Conservation (phyloP, 352 stramenopile genomes). For the Globisporangium barbulae region DNA sequence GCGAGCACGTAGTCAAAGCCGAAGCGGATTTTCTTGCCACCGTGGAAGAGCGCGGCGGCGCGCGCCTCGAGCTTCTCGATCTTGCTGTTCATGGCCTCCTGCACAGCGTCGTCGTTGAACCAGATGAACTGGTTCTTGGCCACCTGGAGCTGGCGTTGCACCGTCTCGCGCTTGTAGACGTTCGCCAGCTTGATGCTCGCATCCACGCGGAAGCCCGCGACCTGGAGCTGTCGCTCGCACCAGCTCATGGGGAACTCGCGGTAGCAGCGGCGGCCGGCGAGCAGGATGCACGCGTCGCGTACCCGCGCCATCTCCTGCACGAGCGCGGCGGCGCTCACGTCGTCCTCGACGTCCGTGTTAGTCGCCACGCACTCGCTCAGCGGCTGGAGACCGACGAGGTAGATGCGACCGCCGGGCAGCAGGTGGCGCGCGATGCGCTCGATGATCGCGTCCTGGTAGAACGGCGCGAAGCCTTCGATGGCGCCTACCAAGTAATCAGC, state of each 20-base stretch:
- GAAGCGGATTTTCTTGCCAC: constrained; percentile 44
- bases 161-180: constrained; percentile 80
- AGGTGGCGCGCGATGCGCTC: constrained; percentile 69
- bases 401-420: constrained; percentile 81
- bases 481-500: constrained; percentile 92
- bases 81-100: constrained; percentile 14
- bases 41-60: constrained; percentile 49
- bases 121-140: constrained; percentile 69
- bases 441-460: constrained; percentile 65
- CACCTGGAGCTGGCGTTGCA: constrained; percentile 89
- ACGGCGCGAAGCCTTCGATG: constrained; percentile 91
- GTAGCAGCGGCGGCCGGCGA: constrained; percentile 86
- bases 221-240: constrained; percentile 74
- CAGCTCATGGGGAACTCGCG: constrained; percentile 89
- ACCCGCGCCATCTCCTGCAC: constrained; percentile 70
- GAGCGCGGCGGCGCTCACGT: constrained; percentile 27
- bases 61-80: constrained; percentile 16
- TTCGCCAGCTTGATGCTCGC: constrained; percentile 75
- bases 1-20: constrained; percentile 91
- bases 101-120: constrained; percentile 18
- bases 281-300: constrained; percentile 88
- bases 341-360: constrained; percentile 25
- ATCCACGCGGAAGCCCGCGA: constrained; percentile 48
- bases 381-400: constrained; percentile 86
- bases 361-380: constrained; percentile 55